Conservation (phyloP, 169 alveolate genomes). For the Perkinsus chesapeaki region DNA sequence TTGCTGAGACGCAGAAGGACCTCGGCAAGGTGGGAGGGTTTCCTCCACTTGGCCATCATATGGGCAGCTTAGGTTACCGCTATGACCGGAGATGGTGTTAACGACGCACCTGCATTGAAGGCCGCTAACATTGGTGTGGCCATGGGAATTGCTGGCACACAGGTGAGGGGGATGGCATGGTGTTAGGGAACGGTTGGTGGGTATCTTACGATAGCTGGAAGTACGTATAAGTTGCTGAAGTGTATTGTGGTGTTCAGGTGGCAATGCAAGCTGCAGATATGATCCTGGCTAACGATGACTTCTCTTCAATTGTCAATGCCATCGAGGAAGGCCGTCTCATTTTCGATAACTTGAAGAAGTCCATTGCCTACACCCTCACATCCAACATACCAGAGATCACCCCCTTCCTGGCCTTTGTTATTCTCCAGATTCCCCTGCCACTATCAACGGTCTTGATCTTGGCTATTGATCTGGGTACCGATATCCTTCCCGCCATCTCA, state of each 20-base stretch:
- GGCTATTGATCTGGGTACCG: slow-evolving; percentile 64
- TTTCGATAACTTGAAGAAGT: slow-evolving; percentile 77
- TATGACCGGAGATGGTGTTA: slow-evolving; percentile 84
- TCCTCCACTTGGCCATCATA: slow-evolving; percentile 18
- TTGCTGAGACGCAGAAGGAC: slow-evolving; percentile 46
- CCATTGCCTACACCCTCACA: slow-evolving; percentile 75
- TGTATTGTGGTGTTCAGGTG: slow-evolving; percentile 4
- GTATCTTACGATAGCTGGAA: too few relatives aligned
- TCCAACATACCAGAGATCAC: slow-evolving; percentile 78
- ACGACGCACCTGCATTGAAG: slow-evolving; percentile 85
- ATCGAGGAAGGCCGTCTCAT: slow-evolving; percentile 71
- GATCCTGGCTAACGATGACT: slow-evolving; percentile 70
- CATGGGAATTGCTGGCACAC: slow-evolving; percentile 89
- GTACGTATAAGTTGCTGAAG: background rate
- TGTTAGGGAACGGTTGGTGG: background rate
- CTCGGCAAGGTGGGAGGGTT: slow-evolving; percentile 61
- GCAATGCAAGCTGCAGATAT: slow-evolving; percentile 76
- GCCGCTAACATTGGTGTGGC: slow-evolving; percentile 86
- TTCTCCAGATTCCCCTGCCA: slow-evolving; percentile 63
- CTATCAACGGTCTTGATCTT: slow-evolving; percentile 70
- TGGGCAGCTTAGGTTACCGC: slow-evolving; percentile 66
- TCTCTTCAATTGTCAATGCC: slow-evolving; percentile 68
- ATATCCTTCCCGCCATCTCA: slow-evolving; percentile 79
- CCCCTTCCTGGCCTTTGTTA: slow-evolving; percentile 55
- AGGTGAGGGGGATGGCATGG: slow-evolving; percentile 18